Base-by-base conservation (phyloP, 768 basidiomycete genomes). In the Leucocoprinus leucothites region DNA sequence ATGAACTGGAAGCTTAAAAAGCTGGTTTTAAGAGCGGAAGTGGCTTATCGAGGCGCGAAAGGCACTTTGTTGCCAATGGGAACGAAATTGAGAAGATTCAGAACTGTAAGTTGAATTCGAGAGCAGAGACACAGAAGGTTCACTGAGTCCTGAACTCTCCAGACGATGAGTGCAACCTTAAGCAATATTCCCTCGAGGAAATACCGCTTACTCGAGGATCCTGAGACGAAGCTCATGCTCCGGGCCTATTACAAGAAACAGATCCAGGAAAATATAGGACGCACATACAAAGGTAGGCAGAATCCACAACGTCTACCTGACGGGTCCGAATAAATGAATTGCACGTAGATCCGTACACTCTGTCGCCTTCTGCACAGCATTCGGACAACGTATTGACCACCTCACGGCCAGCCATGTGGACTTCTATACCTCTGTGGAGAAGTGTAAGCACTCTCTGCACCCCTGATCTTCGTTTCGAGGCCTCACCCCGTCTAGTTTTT, bases 261-360 rank as follows among this genome's bases (percentile, higher is more conserved):
- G 50, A 62, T 18, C 45, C 44, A 6, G 42, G 35, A 24, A 48
- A 34, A 34, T 61, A 64, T 44, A 24, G 53, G 3, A 35, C 52
- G 5, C 57, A 62, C 35, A 25, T 65, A 56, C 34, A 61, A 58
- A 40, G 65, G 65, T 68, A 38, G 21, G 60, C 9, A 9, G 11
- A 26, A 25, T 25, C 16, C 31, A 8, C 24, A 16, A 22, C 31
- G 21, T 36, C 11, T 9, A 22, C 35, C 31, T 19, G 16, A 21
- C 7, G 25, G 35, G 21, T 14, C n/a, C 16, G 24, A 53, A 60
- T n/a, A n/a, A n/a, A n/a, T n/a, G n/a, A n/a, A n/a, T n/a, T n/a
- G n/a, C n/a, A n/a, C n/a, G n/a, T n/a, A 67, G 66, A 35, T 63
- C 60, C 18, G 57, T 63, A 3, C 57, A 61, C 19, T 68, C 67